These are phyloP conservation scores for Bacterosira constricta DNA, from an alignment of 108 stramenopile genomes.

Conservation along the genomic window DNA sequence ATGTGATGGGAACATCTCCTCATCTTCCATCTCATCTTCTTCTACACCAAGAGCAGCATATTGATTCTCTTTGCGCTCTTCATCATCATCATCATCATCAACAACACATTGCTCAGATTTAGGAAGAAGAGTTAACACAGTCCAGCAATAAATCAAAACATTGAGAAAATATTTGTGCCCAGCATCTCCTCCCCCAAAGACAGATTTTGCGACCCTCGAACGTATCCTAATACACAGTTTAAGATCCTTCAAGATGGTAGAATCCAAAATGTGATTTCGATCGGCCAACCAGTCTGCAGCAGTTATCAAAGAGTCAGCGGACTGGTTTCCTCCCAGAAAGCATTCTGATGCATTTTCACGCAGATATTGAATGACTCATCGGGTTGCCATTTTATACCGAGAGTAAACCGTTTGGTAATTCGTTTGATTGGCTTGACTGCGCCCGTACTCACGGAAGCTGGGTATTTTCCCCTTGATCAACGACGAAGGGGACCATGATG, in stretches of 20 bases:
- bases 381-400: constrained; percentile 49
- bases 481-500: constrained; percentile 2
- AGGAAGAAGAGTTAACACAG: constrained; percentile 10
- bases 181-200: constrained; percentile 46
- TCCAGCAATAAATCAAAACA: constrained; percentile 52
- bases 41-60: constrained; percentile 26
- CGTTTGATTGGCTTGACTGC: background rate
- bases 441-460: constrained; percentile 8
- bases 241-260: constrained; percentile 40
- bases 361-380: constrained; percentile 39
- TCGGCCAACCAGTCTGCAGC: constrained; percentile 46
- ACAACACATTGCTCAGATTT: too few relatives aligned
- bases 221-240: constrained; percentile 44
- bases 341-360: constrained; percentile 1
- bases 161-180: constrained; percentile 48
- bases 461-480: constrained; percentile 22
- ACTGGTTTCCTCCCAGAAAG: constrained; percentile 5
- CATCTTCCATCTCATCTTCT: constrained; percentile 32
- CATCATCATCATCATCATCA: background rate
- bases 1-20: constrained; percentile 14
- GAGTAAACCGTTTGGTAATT: constrained; percentile 35
- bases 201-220: constrained; percentile 29
- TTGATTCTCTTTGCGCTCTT: background rate
- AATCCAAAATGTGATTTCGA: constrained; percentile 14
- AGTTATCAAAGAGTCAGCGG: constrained; percentile 23